Evolutionary conservation across 805 yeast species (phyloP), one percentile per base, ranked within the genome.

Genomic region (Teunomyces funiuensis): DNA sequence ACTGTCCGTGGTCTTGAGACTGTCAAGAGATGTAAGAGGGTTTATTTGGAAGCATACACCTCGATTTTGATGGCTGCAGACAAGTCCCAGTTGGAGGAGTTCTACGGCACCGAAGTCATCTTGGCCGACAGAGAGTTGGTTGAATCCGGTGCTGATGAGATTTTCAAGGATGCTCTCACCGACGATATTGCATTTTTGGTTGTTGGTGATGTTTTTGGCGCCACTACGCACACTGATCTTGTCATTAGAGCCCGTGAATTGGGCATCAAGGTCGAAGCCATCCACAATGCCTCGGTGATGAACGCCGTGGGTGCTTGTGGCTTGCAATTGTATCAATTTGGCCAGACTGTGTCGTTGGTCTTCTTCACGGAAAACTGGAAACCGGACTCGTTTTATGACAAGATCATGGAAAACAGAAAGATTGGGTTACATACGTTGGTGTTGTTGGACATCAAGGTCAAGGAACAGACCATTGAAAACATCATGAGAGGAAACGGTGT

Each of bases 261-360:
- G 45, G 80, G 80, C 2, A 88, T 93, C 57, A 69, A 76, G 38
- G 87, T 86, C 33, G 95, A 87, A 58, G 77, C 85, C 28, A 80
- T 91, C 45, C 99, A 91, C 68, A 91, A 91, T 63, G 99, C 99
- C 1, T 86, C 96, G 13, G 93, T 91, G 9, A 89, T 93, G 97
- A 91, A 91, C 60, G 99, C 98, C 0, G 96, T 91, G 18, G 99
- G 99, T 14, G 95, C 97, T 1, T 89, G 97, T 69, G 99, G 99
- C 16, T 75, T 93, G 50, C 99, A 91, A 64, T 73, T 91, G 44
- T 91, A 91, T 65, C 89, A 85, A 54, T 91, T 90, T 65, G 99
- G 99, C 7, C 98, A 93, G 68, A 89, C 98, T 8, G 91, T 91
- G n/a, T 88, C 97, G 1, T 72, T 93, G 61, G 98, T 93, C 2